Evolutionary conservation across 2,329 filamentous ascomycete genomes (phyloP).

Genomic region (Alternaria ethzedia): DNA sequence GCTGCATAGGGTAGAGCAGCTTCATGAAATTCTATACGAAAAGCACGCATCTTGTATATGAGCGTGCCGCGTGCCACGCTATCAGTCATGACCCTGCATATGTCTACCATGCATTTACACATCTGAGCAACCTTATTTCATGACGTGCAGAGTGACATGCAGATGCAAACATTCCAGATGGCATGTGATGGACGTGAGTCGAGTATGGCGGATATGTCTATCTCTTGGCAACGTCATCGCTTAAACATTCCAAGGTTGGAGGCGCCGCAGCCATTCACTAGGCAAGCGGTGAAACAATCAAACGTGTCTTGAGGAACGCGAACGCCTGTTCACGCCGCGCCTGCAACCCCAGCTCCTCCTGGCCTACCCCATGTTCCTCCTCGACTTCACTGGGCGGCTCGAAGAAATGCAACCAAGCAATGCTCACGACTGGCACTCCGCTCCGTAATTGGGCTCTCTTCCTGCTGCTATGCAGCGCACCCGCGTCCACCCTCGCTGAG

Average conservation of each 20-base stretch:
- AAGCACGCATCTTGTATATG: constrained; percentile 35
- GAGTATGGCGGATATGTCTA: neutral
- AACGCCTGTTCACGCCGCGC: constrained; percentile 29
- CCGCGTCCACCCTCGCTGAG: constrained; percentile 33
- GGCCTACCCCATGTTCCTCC: constrained; percentile 18
- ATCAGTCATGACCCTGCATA: neutral
- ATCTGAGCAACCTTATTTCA: neutral
- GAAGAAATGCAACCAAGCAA: constrained; percentile 49
- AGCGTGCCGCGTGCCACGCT: constrained; percentile 34
- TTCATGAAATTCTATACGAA: constrained; percentile 24
- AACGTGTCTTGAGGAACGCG: constrained; percentile 27
- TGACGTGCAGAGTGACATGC: neutral
- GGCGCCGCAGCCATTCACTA: constrained; percentile 8
- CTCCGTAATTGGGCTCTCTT: constrained; percentile 46
- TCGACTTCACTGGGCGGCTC: constrained; percentile 17
- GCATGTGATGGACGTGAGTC: neutral
- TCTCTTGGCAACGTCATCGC: constrained; percentile 16
- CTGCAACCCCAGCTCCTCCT: constrained; percentile 10
- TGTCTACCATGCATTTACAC: neutral
- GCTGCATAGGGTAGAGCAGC: constrained; percentile 21
- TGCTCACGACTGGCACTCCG: constrained; percentile 48
- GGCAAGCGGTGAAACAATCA: constrained; percentile 24
- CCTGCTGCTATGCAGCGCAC: constrained; percentile 43
- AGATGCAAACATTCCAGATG: neutral
- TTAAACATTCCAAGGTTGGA: neutral